phyloP scores from a whole-genome alignment of 1,284 basidiomycete genomes.

The Prillingera fragicola region DNA sequence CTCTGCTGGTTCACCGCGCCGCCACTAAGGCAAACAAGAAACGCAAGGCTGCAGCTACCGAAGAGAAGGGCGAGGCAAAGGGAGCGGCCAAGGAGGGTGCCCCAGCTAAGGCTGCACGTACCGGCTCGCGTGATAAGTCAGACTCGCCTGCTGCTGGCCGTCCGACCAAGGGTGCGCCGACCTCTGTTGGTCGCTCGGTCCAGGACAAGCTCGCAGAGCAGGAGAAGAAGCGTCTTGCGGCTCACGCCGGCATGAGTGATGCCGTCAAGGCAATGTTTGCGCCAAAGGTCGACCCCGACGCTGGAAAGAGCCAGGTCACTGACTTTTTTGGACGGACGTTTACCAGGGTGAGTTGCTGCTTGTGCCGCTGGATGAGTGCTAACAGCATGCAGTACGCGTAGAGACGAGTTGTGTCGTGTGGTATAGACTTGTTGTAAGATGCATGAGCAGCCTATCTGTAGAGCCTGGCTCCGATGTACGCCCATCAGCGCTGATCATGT shows the following conservation, averaged over 20 bases:
- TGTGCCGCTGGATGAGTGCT: neutral
- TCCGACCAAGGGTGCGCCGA: neutral
- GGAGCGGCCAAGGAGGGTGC: no score
- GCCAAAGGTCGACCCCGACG: conserved; percentile 24
- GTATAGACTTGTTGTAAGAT: conserved; percentile 4
- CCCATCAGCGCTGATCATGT: no score
- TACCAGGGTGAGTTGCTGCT: conserved; percentile 40
- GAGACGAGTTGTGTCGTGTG: neutral
- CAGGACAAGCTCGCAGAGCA: conserved; percentile 44
- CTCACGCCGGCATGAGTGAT: conserved; percentile 46
- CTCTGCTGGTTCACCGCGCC: conserved; percentile 33
- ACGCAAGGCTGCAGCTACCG: conserved; percentile 22
- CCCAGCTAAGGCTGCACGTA: neutral
- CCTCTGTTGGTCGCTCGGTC: conserved; percentile 27
- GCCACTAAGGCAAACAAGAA: conserved; percentile 39
- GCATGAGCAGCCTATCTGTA: no score
- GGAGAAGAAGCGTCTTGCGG: conserved; percentile 42
- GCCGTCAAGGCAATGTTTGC: conserved; percentile 48
- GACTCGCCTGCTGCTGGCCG: conserved; percentile 1
- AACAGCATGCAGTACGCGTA: conserved; percentile 16
- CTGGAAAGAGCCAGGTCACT: conserved; percentile 29
- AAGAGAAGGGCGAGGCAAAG: conserved; percentile 6
- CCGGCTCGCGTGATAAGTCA: neutral
- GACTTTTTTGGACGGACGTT: conserved; percentile 49
- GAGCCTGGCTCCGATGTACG: no score